Conservation (phyloP, 495 filamentous ascomycete genomes). For the Aspergillus mulundensis region DNA sequence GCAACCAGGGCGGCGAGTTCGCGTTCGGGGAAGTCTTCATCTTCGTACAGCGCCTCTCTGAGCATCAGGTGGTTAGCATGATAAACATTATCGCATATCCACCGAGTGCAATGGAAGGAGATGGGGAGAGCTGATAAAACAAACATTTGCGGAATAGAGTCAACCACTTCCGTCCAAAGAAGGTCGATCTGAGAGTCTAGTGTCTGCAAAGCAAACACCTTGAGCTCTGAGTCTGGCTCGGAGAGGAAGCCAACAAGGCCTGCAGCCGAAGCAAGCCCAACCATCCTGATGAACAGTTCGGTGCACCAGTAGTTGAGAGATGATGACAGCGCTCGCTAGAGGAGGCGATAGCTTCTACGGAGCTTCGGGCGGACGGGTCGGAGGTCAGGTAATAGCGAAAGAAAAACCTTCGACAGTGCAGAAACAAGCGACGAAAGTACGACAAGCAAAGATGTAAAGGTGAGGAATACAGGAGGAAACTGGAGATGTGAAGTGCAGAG, state of each 20-base stretch:
- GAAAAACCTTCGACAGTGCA: background rate
- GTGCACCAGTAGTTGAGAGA: conserved; percentile 7
- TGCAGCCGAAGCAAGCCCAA: conserved; percentile 87
- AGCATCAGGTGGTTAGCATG: conserved; percentile 20
- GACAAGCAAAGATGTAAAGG: conserved; percentile 18
- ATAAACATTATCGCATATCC: background rate
- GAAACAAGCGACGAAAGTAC: conserved; percentile 12
- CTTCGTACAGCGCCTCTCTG: conserved; percentile 96
- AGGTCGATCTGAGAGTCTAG: conserved; percentile 94
- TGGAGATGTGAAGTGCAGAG: conserved; percentile 23
- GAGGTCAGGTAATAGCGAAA: conserved; percentile 7
- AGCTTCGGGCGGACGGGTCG: conserved; percentile 28
- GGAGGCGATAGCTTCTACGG: conserved; percentile 38
- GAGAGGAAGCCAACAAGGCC: conserved; percentile 94
- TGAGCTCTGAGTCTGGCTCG: conserved; percentile 88
- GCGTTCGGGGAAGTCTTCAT: conserved; percentile 88
- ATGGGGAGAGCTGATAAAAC: conserved; percentile 28
- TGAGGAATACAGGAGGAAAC: conserved; percentile 20
- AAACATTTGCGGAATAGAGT: conserved; percentile 87
- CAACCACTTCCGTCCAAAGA: conserved; percentile 95
- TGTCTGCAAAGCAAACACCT: conserved; percentile 87
- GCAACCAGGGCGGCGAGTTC: conserved; percentile 91
- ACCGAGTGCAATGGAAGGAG: background rate
- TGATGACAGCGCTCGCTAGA: conserved; percentile 30
- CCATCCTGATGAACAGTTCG: conserved; percentile 55